A percentile compares a stretch with the other conserved stretches of the same genome.
These are phyloP conservation scores for Rhododendron ovatum DNA, from an alignment of 148 eudicot species.

Conservation along the genomic window DNA sequence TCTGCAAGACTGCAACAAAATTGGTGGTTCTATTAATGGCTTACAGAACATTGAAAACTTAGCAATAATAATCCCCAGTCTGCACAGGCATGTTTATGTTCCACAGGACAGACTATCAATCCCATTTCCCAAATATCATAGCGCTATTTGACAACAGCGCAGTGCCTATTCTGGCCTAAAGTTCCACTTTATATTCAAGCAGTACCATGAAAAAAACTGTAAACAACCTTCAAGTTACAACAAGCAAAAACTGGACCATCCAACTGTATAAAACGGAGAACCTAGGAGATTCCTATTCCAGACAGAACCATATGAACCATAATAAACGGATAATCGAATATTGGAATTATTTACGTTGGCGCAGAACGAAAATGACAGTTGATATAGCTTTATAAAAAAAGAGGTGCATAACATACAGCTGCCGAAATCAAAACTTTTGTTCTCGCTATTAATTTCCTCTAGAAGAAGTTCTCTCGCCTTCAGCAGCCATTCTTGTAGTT, in stretches of 20 bases:
- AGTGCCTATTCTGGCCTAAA: no score
- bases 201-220: not conserved
- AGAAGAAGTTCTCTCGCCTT: conserved; percentile 47
- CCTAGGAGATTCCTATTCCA: not conserved
- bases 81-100: not conserved
- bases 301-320: not conserved
- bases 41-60: not conserved
- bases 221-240: not conserved
- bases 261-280: not conserved
- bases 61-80: not conserved
- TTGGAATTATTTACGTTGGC: not conserved
- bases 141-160: not conserved
- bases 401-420: conserved; percentile 39
- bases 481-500: conserved; percentile 77
- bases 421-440: conserved; percentile 47
- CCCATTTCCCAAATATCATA: not conserved
- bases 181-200: not conserved
- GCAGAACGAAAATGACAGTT: not conserved
- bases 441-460: conserved; percentile 46
- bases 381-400: not conserved
- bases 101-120: not conserved
- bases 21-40: not conserved
- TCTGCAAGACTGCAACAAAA: not conserved
- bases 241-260: not conserved
- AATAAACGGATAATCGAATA: not conserved